These are phyloP conservation scores for Glycine soja DNA, from an alignment of 306 rosid genomes.

Conservation along the genomic window DNA sequence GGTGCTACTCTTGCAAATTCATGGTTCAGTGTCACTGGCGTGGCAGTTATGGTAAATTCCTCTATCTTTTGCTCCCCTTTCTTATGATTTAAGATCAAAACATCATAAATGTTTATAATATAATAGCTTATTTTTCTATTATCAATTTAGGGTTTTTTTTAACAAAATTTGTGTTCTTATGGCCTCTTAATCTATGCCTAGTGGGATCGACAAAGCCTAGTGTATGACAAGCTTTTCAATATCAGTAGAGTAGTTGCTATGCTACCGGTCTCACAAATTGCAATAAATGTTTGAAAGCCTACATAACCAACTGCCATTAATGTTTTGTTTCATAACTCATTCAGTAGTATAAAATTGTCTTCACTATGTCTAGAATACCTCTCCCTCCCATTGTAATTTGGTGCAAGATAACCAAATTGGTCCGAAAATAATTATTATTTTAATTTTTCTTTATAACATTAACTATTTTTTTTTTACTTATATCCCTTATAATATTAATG, in stretches of 20 bases:
- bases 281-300: not conserved
- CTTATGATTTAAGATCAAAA: not conserved
- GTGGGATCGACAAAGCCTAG: not conserved
- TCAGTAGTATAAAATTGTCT: no score
- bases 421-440: no score
- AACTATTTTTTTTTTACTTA: no score
- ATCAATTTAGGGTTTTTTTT: not conserved
- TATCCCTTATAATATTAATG: no score
- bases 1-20: constrained; percentile 84
- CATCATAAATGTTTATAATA: not conserved
- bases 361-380: not conserved
- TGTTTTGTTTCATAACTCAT: not conserved
- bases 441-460: no score
- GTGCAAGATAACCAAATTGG: no score
- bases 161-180: not conserved
- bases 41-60: constrained; percentile 64
- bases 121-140: not conserved
- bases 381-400: no score
- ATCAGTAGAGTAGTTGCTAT: not conserved
- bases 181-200: not conserved
- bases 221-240: not conserved
- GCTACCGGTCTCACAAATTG: not conserved
- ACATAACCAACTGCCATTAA: not conserved
- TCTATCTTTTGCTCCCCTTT: not conserved
- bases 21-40: constrained; percentile 81